phyloP scores from a whole-genome alignment of 2,329 filamentous ascomycete species.

The Diplodia corticola region DNA sequence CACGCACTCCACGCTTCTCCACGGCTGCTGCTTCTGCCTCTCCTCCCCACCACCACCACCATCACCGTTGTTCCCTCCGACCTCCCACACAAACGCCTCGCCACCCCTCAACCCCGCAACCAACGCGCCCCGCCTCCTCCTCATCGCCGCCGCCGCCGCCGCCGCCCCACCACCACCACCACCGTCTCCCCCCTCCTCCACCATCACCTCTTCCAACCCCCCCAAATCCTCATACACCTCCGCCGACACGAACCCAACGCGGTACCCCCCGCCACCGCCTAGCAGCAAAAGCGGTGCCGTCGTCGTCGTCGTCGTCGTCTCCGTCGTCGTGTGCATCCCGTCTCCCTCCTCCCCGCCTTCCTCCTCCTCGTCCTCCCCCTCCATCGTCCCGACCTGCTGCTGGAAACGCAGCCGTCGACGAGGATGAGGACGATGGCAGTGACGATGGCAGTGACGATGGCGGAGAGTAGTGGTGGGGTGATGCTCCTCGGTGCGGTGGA shows the following conservation, averaged over 20 bases:
- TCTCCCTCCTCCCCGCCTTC: too few species aligned
- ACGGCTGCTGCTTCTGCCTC: neutral
- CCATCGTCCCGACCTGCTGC: too few species aligned
- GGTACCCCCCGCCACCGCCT: too few species aligned
- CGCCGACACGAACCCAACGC: neutral
- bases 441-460: neutral
- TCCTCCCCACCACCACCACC: neutral
- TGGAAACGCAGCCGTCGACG: too few species aligned
- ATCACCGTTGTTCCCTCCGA: neutral
- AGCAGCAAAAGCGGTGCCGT: too few species aligned
- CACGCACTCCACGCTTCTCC: conserved; percentile 6
- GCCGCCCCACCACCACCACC: neutral
- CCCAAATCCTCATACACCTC: neutral
- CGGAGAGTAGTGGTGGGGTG: too few species aligned
- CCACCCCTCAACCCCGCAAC: neutral
- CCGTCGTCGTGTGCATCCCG: too few species aligned
- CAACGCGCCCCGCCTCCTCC: neutral
- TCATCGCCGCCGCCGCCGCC: neutral
- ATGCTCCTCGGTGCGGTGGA: too few species aligned
- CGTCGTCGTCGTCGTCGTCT: neutral
- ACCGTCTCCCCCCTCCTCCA: neutral
- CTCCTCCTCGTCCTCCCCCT: too few species aligned
- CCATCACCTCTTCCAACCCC: neutral
- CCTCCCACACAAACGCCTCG: neutral
- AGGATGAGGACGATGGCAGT: neutral